Base-by-base conservation (phyloP, 2,329 filamentous ascomycete species). In the Neonectria faginata region DNA sequence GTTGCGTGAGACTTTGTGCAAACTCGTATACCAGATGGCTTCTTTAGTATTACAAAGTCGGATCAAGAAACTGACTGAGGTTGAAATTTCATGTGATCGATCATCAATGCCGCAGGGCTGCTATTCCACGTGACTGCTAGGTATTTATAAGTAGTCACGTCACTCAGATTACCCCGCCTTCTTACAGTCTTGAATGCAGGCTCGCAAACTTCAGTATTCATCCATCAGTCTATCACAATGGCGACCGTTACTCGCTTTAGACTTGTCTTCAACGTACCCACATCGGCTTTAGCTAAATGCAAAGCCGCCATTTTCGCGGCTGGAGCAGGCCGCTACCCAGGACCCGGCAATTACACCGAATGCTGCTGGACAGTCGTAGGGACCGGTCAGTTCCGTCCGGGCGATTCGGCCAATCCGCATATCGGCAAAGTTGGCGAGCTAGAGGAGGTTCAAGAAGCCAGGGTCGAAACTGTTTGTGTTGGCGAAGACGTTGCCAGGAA, bases 311-410 rank as follows among this genome's bases (percentile, higher is more conserved):
- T 88, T 73, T 88, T 88, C 73, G 79, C 78, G 16, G 84, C 85
- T 4, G 85, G 86, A 12, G 86, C 85, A 2, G 86, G 86, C 16
- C 78, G 81, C 39, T 85, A 84, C 62, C 82, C 84, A 0, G 78
- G 79, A 0, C 70, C 79, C 1, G 83, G 83, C 44, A 82, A 82
- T 73, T 88, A 88, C 75, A 85, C 83, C 42, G 84, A 88, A 69
- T 84, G 81, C 74, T 83, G 83, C 77, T 88, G 80, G 79, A 78
- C 79, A 3, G 76, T 78, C 2, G 67, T 76, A 4, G 90, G 89
- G 8, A 86, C 80, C 0, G 89, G 88, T 4, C 89, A 92, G 73
- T 92, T 92, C 77, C 84, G 86, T 0, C 89, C 89, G 0, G 87
- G 86, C 1, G 82, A 82, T 59, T 75, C 79, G 0, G 88, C 90